Conservation (phyloP, 331 rosid species). For the Quercus tomentella region DNA sequence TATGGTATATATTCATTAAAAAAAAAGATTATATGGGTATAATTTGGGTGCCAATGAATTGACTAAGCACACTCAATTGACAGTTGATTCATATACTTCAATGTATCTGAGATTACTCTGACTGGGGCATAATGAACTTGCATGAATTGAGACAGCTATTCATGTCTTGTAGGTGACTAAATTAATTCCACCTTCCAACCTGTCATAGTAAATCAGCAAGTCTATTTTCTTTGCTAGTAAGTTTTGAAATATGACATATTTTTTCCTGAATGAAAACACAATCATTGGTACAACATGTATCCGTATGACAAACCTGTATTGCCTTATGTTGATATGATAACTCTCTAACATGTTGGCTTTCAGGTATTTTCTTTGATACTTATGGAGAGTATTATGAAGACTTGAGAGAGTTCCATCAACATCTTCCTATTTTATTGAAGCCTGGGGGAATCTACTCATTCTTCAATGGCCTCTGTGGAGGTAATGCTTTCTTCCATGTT, state of each 20-base stretch:
- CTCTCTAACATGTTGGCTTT: neutral
- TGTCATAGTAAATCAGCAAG: neutral
- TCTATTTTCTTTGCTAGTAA: neutral
- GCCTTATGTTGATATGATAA: neutral
- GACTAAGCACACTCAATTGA: neutral
- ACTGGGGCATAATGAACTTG: neutral
- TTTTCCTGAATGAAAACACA: neutral
- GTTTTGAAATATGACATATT: neutral
- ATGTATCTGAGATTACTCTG: neutral
- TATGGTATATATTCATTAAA: no score
- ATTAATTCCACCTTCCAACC: neutral
- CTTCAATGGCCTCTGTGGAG: constrained; percentile 90
- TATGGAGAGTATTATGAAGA: constrained; percentile 92
- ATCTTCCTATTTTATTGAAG: constrained; percentile 73
- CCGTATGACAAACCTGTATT: neutral
- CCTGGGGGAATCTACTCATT: constrained; percentile 81
- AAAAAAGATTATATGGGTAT: neutral
- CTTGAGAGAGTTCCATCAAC: constrained; percentile 83
- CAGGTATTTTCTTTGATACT: constrained; percentile 93
- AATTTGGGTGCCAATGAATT: neutral
- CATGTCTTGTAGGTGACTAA: neutral
- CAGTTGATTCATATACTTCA: neutral
- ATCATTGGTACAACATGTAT: neutral
- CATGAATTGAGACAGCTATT: neutral
- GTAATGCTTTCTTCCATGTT: constrained; percentile 93